A percentile compares a stretch with the other conserved stretches of the same genome.
Evolutionary conservation across 2,329 filamentous ascomycete species (phyloP).

Genomic region (Ampelomyces quisqualis): DNA sequence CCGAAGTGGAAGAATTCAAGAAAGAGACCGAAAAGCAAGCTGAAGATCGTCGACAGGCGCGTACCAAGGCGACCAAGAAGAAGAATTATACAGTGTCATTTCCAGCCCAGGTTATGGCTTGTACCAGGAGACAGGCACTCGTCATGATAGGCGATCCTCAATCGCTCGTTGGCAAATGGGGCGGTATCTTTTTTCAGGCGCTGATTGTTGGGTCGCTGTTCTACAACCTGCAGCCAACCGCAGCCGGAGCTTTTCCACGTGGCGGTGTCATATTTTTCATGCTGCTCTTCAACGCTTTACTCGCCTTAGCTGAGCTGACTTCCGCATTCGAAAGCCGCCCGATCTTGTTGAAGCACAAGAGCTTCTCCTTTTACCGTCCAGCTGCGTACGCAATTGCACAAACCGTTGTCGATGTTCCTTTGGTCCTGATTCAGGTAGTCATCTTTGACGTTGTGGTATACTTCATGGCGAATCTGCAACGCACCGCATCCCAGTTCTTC

Average conservation of each 20-base stretch:
- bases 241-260: conserved; percentile 58
- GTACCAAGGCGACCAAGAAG: conserved; percentile 43
- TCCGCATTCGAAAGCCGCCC: conserved; percentile 63
- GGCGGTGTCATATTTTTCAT: conserved; percentile 64
- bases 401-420: conserved; percentile 58
- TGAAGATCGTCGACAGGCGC: conserved; percentile 35
- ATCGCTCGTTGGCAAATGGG: conserved; percentile 51
- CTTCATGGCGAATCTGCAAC: conserved; percentile 59
- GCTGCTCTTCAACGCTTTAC: conserved; percentile 62
- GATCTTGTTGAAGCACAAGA: conserved; percentile 69
- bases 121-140: conserved; percentile 47
- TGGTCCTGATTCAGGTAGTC: conserved; percentile 59
- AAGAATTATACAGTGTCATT: conserved; percentile 47
- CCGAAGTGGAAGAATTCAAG: conserved; percentile 46
- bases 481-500: conserved; percentile 63
- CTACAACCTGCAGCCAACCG: conserved; percentile 55
- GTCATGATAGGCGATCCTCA: conserved; percentile 58
- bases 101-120: conserved; percentile 44
- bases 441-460: conserved; percentile 64
- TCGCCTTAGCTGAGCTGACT: conserved; percentile 62
- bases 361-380: conserved; percentile 67
- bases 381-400: conserved; percentile 61
- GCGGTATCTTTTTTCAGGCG: conserved; percentile 45
- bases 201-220: conserved; percentile 51
- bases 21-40: conserved; percentile 33